These are phyloP conservation scores for Pseudogymnoascus sp. DNA, from an alignment of 2,329 filamentous ascomycete genomes.

Conservation along the genomic window DNA sequence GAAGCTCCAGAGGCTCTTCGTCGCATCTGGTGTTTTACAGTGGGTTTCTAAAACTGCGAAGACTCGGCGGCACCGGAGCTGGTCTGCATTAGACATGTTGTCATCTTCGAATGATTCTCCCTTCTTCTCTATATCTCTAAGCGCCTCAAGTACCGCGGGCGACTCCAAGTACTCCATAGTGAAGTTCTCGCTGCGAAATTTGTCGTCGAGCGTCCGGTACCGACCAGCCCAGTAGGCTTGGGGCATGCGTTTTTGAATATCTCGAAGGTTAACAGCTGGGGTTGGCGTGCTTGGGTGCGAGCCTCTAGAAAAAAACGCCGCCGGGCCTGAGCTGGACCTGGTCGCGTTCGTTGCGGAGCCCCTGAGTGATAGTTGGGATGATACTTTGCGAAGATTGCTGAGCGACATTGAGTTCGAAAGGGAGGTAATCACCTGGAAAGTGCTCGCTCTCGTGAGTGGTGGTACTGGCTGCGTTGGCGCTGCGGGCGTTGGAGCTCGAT, in stretches of 20 bases:
- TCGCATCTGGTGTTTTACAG: constrained; percentile 41
- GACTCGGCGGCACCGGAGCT: constrained; percentile 36
- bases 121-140: background rate
- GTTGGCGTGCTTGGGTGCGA: constrained; percentile 13
- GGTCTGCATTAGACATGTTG: constrained; percentile 29
- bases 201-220: constrained; percentile 49
- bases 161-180: constrained; percentile 4
- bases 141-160: constrained; percentile 9
- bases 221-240: constrained; percentile 55
- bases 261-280: constrained; percentile 17
- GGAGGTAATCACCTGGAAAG: background rate
- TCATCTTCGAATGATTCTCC: background rate
- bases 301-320: background rate
- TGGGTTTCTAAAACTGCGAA: constrained; percentile 39
- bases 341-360: background rate
- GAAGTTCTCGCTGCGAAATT: constrained; percentile 38
- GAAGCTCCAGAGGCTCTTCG: constrained; percentile 40
- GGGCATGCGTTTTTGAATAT: constrained; percentile 36
- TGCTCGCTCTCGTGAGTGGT: background rate
- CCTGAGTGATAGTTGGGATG: constrained; percentile 7
- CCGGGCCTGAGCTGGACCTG: constrained; percentile 11
- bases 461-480: background rate
- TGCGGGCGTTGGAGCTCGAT: background rate
- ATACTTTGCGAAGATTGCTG: constrained; percentile 15
- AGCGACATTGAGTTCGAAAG: background rate